Evolutionary conservation across 192 early-diverging fungal species (phyloP), one percentile per base, ranked within the genome.

Genomic region (Coemansia sp.): DNA sequence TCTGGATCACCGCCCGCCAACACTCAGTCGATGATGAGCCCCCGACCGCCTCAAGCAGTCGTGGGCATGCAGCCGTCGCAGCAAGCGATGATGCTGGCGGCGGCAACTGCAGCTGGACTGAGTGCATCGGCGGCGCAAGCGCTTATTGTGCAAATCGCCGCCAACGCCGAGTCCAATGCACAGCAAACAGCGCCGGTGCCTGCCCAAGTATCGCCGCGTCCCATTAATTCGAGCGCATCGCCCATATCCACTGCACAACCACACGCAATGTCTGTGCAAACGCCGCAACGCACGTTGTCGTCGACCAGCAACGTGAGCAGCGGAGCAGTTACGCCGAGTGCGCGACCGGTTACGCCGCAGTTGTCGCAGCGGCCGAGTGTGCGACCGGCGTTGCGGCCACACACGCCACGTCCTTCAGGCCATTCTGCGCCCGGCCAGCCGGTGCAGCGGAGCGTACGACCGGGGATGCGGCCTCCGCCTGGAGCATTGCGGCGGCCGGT

Each of bases 1-100:
- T 4, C 19, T 35, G 43, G 25, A 38, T 19, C 41, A 39, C 39
- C 58, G 24, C 43, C 47, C 1, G 58, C 24, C 4, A 41, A 60
- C 58, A 0, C 58, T 39, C 39, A 24, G 24, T 15, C 48, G 17
- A 51, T 41, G 15, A 43, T 43, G 41, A 43, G 41, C 41, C 41
- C 41, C 12, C 41, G 41, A n/a, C 41, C 37, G 60, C 67, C 56
- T 10, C 41, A 45, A 2, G 50, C 75, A 17, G 15, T 49, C 38
- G 32, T 56, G 15, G 61, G 65, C 21, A 68, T 74, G 63, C 76
- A 79, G 64, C 35, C 63, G 21, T 45, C 66, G 37, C 70, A 72
- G 56, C 70, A 73, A 37, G 70, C 63, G 32, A 73, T 79, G 76
- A 72, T 79, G 76, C 27, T 79, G 45, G 70, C 67, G 0, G 70